phyloP scores from a whole-genome alignment of 306 rosid species.

The Cicer cuneatum region DNA sequence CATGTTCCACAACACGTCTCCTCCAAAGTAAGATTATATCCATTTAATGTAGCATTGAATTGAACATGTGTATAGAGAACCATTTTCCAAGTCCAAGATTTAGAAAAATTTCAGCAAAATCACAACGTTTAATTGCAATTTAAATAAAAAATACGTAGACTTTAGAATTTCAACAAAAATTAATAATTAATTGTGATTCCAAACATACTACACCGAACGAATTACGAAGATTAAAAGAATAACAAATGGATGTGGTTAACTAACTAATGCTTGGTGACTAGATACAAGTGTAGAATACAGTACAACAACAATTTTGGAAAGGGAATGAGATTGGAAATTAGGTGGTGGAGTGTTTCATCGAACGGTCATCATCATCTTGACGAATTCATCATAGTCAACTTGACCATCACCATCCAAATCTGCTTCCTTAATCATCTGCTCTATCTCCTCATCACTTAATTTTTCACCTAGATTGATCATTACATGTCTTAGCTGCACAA shows the following conservation, averaged over 20 bases:
- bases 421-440: constrained; percentile 91
- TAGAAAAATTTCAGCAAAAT: background rate
- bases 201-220: background rate
- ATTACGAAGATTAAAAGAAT: constrained; percentile 39
- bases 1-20: background rate
- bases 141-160: no score
- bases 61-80: background rate
- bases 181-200: no score
- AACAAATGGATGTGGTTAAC: constrained; percentile 28
- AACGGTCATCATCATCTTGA: constrained; percentile 82
- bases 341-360: constrained; percentile 48
- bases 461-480: constrained; percentile 91
- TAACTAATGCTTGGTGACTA: constrained; percentile 23
- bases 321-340: constrained; percentile 21
- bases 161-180: no score
- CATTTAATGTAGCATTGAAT: background rate
- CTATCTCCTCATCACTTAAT: constrained; percentile 81
- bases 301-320: background rate
- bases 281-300: constrained; percentile 8
- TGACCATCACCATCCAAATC: constrained; percentile 97
- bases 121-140: no score
- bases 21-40: background rate
- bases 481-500: constrained; percentile 80
- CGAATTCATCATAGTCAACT: constrained; percentile 86
- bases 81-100: constrained; percentile 16